phyloP scores from a whole-genome alignment of 1,139 yeast species.

The Kurtzmaniella quercitrusa region DNA sequence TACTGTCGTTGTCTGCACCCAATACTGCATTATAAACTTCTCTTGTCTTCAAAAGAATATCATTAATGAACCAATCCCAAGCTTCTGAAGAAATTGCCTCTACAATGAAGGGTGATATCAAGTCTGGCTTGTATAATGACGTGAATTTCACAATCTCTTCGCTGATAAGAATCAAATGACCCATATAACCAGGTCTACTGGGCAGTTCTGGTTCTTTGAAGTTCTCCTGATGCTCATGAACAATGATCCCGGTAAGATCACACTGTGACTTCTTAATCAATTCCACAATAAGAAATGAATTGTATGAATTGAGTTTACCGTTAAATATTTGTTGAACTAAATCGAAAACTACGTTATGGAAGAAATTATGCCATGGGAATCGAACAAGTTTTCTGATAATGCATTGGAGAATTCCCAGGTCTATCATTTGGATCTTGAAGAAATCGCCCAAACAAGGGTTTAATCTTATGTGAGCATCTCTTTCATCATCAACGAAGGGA shows the following conservation, averaged over 20 bases:
- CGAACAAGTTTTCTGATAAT: constrained; percentile 35
- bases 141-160: constrained; percentile 49
- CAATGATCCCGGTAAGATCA: constrained; percentile 32
- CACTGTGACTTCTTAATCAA: constrained; percentile 29
- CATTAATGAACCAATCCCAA: constrained; percentile 47
- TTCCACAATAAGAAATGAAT: constrained; percentile 44
- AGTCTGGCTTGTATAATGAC: constrained; percentile 45
- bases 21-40: constrained; percentile 45
- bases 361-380: constrained; percentile 47
- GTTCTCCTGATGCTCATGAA: constrained; percentile 17
- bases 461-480: constrained; percentile 28
- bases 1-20: constrained; percentile 35
- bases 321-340: constrained; percentile 46
- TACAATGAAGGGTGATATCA: constrained; percentile 42
- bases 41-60: constrained; percentile 38
- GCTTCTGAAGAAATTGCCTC: constrained; percentile 31
- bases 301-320: constrained; percentile 45
- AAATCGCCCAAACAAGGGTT: constrained; percentile 43
- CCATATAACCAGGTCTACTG: constrained; percentile 43
- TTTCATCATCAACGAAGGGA: constrained; percentile 41
- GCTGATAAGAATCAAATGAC: constrained; percentile 43
- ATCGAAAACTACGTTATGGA: constrained; percentile 49
- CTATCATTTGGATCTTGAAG: constrained; percentile 39
- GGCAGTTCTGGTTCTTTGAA: background rate
- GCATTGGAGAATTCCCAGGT: constrained; percentile 33